Conservation (phyloP, 202 grass and related monocot species). For the Setaria italica region DNA sequence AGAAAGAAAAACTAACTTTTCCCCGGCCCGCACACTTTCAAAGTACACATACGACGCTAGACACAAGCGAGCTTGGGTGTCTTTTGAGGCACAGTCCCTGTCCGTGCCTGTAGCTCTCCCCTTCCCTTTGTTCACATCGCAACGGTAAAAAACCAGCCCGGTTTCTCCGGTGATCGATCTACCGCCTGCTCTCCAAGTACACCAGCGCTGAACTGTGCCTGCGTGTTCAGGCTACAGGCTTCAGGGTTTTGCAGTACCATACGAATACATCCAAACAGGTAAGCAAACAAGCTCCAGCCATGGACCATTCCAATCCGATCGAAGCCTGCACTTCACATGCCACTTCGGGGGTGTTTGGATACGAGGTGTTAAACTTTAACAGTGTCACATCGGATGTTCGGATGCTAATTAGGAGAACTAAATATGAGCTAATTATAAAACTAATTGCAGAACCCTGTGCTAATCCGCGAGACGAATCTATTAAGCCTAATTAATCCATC, state of each 20-base stretch:
- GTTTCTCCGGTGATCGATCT: constrained; percentile 7
- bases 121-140: neutral
- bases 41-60: neutral
- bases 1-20: neutral
- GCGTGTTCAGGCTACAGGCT: neutral
- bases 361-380: no score
- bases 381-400: no score
- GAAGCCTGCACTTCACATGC: constrained; percentile 11
- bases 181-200: neutral
- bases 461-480: no score
- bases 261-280: constrained; percentile 26
- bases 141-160: neutral
- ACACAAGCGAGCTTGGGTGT: neutral
- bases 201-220: constrained; percentile 9
- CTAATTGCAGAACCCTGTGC: no score
- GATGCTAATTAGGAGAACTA: no score
- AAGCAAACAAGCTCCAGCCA: neutral
- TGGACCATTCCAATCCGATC: constrained; percentile 26
- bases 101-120: neutral
- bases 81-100: constrained; percentile 9
- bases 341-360: no score
- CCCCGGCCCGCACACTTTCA: neutral
- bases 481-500: no score
- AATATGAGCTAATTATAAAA: no score
- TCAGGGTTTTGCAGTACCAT: neutral